Percentiles rank a stretch among this genome's conserved stretches.
Conservation (phyloP, 306 rosid species). For the Begonia fuchsioides region DNA sequence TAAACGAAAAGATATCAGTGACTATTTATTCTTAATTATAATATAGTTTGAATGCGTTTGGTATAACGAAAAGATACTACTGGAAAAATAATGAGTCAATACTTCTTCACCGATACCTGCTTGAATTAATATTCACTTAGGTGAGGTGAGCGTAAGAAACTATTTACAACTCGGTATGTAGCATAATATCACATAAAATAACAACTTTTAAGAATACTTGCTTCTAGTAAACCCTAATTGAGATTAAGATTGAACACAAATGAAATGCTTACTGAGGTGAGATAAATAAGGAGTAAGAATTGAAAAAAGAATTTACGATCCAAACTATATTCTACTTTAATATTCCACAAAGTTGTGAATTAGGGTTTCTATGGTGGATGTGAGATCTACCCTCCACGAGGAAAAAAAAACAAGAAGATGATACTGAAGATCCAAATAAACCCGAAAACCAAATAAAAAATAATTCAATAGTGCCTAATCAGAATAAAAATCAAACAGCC, state of each 20-base stretch:
- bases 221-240: constrained; percentile 10
- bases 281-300: not conserved
- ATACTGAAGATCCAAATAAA: not conserved
- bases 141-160: no score
- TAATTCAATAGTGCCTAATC: not conserved
- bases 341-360: not conserved
- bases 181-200: constrained; percentile 10
- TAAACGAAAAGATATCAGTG: not conserved
- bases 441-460: constrained; percentile 3
- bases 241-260: not conserved
- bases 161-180: not conserved
- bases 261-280: not conserved
- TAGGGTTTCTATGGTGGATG: constrained; percentile 5
- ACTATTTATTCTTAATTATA: not conserved
- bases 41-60: no score
- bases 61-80: no score
- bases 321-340: not conserved
- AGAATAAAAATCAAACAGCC: not conserved
- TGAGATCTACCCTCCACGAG: constrained; percentile 2
- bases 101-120: no score
- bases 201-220: not conserved
- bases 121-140: no score
- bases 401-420: not conserved
- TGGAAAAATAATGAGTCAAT: not conserved
- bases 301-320: not conserved